These are phyloP conservation scores for Colletotrichum costaricense DNA, from an alignment of 2,329 filamentous ascomycete genomes.

Conservation along the genomic window DNA sequence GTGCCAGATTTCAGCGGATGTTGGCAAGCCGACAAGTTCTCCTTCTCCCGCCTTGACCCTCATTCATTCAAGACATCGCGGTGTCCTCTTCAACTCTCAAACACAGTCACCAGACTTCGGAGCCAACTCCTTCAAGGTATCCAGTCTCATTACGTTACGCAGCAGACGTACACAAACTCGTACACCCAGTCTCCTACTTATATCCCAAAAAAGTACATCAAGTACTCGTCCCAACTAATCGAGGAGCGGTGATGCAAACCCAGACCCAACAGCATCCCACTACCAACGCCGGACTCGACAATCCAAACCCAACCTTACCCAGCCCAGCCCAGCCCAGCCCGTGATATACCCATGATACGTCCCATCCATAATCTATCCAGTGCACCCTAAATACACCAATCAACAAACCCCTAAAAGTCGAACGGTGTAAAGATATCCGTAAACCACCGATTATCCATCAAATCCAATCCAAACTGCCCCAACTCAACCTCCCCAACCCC, in stretches of 20 bases:
- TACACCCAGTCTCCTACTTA: background rate
- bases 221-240: background rate
- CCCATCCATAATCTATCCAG: background rate
- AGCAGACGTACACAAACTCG: background rate
- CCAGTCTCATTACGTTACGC: background rate
- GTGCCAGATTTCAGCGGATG: too few species aligned
- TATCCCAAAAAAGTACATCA: background rate
- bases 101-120: background rate
- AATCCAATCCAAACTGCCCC: conserved; percentile 21
- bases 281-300: background rate
- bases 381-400: background rate
- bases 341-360: background rate
- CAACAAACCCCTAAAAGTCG: conserved; percentile 21
- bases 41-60: too few species aligned
- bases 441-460: conserved; percentile 33
- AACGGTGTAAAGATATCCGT: conserved; percentile 31
- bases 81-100: background rate
- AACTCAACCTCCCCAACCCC: conserved; percentile 27
- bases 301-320: background rate
- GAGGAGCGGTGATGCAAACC: background rate
- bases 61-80: too few species aligned
- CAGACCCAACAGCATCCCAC: background rate
- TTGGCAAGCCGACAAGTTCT: too few species aligned
- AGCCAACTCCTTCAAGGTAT: background rate
- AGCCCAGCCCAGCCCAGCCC: background rate